Percentiles rank a stretch among this genome's conserved stretches.
These are phyloP conservation scores for Diplodia scrobiculata DNA, from an alignment of 2,329 filamentous ascomycete genomes.

Conservation along the genomic window DNA sequence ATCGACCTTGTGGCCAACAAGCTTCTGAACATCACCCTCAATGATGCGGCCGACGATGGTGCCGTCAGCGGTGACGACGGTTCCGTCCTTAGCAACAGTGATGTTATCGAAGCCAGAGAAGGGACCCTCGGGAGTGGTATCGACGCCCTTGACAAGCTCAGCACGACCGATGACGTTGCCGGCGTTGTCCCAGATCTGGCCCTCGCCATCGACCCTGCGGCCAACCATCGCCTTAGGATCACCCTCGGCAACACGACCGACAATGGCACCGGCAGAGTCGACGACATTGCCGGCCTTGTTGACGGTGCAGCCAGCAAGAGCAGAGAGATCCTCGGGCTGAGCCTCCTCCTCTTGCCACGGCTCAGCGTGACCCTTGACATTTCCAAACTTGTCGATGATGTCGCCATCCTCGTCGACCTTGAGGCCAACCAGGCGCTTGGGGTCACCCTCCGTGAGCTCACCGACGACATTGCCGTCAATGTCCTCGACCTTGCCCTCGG, in stretches of 20 bases:
- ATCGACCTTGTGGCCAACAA: slow-evolving; percentile 54
- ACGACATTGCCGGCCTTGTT: slow-evolving; percentile 67
- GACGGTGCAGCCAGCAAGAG: slow-evolving; percentile 63
- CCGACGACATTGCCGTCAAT: slow-evolving; percentile 57
- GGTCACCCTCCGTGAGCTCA: slow-evolving; percentile 60
- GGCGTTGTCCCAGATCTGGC: slow-evolving; percentile 65
- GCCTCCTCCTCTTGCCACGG: slow-evolving; percentile 55
- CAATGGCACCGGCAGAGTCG: slow-evolving; percentile 60
- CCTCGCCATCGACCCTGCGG: slow-evolving; percentile 64
- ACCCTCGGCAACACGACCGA: slow-evolving; percentile 61
- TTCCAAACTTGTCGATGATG: slow-evolving; percentile 63
- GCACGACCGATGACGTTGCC: slow-evolving; percentile 63
- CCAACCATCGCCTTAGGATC: slow-evolving; percentile 60
- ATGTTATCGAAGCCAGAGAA: slow-evolving; percentile 63
- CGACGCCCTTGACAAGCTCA: slow-evolving; percentile 58
- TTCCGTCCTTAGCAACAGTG: slow-evolving; percentile 60
- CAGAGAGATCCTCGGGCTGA: slow-evolving; percentile 57
- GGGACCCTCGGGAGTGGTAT: slow-evolving; percentile 56
- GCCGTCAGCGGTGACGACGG: slow-evolving; percentile 52
- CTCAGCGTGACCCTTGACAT: slow-evolving; percentile 63
- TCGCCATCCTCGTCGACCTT: slow-evolving; percentile 65
- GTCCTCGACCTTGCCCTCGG: slow-evolving; percentile 54
- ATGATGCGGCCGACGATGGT: slow-evolving; percentile 54
- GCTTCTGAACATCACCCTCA: slow-evolving; percentile 56
- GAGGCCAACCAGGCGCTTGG: slow-evolving; percentile 61